Percentiles rank a stretch among this genome's conserved stretches.
Conservation (phyloP, 306 rosid species). For the Begonia peltatifolia region DNA sequence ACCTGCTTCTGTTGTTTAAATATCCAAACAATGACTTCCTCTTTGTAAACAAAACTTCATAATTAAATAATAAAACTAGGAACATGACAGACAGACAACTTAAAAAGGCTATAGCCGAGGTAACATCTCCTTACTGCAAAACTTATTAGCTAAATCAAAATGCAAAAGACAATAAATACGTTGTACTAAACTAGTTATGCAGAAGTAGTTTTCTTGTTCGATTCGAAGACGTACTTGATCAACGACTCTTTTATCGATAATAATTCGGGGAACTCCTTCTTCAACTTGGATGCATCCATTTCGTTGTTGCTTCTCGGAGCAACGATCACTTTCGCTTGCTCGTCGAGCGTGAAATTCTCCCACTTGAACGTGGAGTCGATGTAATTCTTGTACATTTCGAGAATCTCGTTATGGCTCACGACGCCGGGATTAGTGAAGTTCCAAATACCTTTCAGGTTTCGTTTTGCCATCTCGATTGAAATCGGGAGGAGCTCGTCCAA, state of each 20-base stretch:
- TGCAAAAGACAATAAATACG: no score
- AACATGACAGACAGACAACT: no score
- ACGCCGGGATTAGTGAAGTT: slow-evolving; percentile 69
- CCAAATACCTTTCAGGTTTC: slow-evolving; percentile 56
- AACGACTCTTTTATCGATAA: slow-evolving; percentile 58
- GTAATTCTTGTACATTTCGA: slow-evolving; percentile 58
- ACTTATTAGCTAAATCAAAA: no score
- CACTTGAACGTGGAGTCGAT: slow-evolving; percentile 48
- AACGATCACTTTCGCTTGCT: slow-evolving; percentile 58
- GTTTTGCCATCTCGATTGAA: slow-evolving; percentile 65
- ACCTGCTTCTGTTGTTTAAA: no score
- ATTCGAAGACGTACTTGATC: slow-evolving; percentile 47
- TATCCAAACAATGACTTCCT: no score
- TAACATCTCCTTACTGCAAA: no score
- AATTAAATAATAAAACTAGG: no score
- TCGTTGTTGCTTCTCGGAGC: slow-evolving; percentile 68
- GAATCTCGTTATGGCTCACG: slow-evolving; percentile 58
- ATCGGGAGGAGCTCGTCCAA: slow-evolving; percentile 63
- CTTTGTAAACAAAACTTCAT: no score
- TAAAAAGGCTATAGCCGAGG: no score
- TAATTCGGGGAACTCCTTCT: slow-evolving; percentile 54
- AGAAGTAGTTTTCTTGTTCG: slow-evolving; percentile 36
- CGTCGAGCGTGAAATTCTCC: slow-evolving; percentile 56
- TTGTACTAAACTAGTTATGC: slow-evolving; percentile 5
- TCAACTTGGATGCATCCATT: slow-evolving; percentile 56